Evolutionary conservation across 331 rosid genomes (phyloP).

Genomic region (Dryas integrifolia): DNA sequence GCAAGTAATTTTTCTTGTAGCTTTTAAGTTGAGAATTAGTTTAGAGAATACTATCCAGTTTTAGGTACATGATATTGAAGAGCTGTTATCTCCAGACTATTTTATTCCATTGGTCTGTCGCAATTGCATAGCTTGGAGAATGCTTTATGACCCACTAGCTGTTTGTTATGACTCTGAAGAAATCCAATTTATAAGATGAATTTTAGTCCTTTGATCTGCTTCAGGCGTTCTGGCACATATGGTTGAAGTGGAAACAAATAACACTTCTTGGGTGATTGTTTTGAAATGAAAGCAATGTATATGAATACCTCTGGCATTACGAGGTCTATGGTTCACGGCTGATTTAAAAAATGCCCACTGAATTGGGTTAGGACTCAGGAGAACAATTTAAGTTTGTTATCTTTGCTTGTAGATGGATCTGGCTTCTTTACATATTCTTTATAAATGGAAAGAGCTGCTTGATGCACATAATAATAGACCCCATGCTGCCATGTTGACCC

Average conservation of each 20-base stretch:
- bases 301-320: not conserved
- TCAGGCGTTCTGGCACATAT: not conserved
- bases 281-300: not conserved
- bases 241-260: not conserved
- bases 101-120: not conserved
- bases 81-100: not conserved
- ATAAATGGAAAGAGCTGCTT: not conserved
- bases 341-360: not conserved
- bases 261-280: not conserved
- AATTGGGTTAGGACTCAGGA: not conserved
- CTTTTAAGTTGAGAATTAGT: not conserved
- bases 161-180: not conserved
- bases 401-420: not conserved
- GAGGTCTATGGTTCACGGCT: constrained; percentile 1
- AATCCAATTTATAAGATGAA: not conserved
- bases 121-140: not conserved
- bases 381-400: not conserved
- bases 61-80: not conserved
- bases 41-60: not conserved
- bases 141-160: not conserved
- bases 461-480: not conserved
- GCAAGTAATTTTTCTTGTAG: not conserved
- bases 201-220: not conserved
- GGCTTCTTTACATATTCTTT: not conserved
- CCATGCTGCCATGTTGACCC: no score